Percentiles rank a stretch among this genome's conserved stretches.
Evolutionary conservation across 2,329 filamentous ascomycete genomes (phyloP).

Genomic region (Leptographium wingfieldii): DNA sequence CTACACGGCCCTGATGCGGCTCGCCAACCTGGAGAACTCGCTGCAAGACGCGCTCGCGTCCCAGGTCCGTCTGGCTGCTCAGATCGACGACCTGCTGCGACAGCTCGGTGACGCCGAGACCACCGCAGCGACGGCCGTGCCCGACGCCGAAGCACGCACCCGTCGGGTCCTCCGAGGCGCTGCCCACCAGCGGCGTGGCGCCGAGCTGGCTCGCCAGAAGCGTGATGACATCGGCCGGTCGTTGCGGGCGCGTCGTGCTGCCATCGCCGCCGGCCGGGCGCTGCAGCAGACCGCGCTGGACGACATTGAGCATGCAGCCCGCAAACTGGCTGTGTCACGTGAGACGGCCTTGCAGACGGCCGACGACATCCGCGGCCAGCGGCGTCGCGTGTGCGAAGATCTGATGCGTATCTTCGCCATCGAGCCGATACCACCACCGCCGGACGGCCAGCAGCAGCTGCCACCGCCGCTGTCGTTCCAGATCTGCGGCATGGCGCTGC

Average conservation of each 20-base stretch:
- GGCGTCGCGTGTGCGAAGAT: slow-evolving; percentile 78
- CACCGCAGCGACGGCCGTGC: slow-evolving; percentile 25
- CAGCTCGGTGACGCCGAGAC: slow-evolving; percentile 12
- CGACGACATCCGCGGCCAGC: slow-evolving; percentile 68
- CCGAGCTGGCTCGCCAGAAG: slow-evolving; percentile 48
- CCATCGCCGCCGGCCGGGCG: slow-evolving; percentile 52
- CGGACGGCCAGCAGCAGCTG: not conserved
- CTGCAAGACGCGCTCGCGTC: slow-evolving; percentile 81
- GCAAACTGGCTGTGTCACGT: slow-evolving; percentile 44
- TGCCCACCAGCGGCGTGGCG: slow-evolving; percentile 48
- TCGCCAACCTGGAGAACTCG: slow-evolving; percentile 79
- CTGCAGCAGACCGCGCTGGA: slow-evolving; percentile 44
- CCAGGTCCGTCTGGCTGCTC: slow-evolving; percentile 57
- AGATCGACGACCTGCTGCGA: slow-evolving; percentile 54
- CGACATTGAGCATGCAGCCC: slow-evolving; percentile 48
- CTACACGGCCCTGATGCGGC: slow-evolving; percentile 76
- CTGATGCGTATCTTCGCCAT: slow-evolving; percentile 72
- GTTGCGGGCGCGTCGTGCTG: slow-evolving; percentile 49
- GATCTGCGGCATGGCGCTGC: slow-evolving; percentile 65
- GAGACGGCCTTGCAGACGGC: slow-evolving; percentile 42
- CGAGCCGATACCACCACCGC: slow-evolving; percentile 34
- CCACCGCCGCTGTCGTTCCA: slow-evolving; percentile 62
- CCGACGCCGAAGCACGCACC: slow-evolving; percentile 36
- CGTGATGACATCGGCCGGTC: slow-evolving; percentile 57
- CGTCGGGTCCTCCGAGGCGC: slow-evolving; percentile 41